Percentiles rank a stretch among this genome's conserved stretches.
phyloP scores from a whole-genome alignment of 176 grass and related monocot species.

The Lolium perenne region DNA sequence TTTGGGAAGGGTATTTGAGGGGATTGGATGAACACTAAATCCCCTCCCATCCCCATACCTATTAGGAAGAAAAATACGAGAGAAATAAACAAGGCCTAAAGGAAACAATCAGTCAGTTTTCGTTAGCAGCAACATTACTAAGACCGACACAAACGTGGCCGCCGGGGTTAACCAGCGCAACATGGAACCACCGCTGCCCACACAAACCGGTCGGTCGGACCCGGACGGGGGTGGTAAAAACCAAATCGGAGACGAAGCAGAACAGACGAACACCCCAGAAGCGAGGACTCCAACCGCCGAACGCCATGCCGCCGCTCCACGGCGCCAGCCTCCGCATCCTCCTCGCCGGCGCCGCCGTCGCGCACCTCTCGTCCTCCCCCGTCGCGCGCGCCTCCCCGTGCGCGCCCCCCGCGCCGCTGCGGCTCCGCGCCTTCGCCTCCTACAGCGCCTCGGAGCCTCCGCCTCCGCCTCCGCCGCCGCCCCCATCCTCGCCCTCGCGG shows the following conservation, averaged over 20 bases:
- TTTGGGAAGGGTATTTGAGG: too few species aligned
- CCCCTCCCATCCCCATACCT: too few species aligned
- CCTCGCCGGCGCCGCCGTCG: conserved; percentile 61
- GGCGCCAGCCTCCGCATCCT: conserved; percentile 58
- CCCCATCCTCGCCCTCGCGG: conserved; percentile 3
- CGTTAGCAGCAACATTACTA: too few species aligned
- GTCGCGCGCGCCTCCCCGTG: conserved; percentile 17
- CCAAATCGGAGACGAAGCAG: neutral
- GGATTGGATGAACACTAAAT: too few species aligned
- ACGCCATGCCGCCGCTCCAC: conserved; percentile 58
- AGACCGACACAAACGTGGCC: neutral
- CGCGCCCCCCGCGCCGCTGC: conserved; percentile 23
- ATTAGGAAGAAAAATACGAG: too few species aligned
- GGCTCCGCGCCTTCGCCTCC: conserved; percentile 47
- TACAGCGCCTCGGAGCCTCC: conserved; percentile 38
- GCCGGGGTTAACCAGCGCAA: neutral
- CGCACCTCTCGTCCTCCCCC: conserved; percentile 38
- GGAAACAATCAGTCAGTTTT: too few species aligned
- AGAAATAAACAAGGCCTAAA: too few species aligned
- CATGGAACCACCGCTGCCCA: conserved; percentile 7
- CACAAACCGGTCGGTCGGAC: neutral
- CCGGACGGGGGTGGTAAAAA: neutral
- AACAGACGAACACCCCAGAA: conserved; percentile 1
- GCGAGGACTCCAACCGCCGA: conserved; percentile 34
- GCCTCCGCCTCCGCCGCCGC: neutral